These are phyloP conservation scores for Saccharomycopsis sp. DNA, from an alignment of 805 yeast genomes.

Conservation along the genomic window DNA sequence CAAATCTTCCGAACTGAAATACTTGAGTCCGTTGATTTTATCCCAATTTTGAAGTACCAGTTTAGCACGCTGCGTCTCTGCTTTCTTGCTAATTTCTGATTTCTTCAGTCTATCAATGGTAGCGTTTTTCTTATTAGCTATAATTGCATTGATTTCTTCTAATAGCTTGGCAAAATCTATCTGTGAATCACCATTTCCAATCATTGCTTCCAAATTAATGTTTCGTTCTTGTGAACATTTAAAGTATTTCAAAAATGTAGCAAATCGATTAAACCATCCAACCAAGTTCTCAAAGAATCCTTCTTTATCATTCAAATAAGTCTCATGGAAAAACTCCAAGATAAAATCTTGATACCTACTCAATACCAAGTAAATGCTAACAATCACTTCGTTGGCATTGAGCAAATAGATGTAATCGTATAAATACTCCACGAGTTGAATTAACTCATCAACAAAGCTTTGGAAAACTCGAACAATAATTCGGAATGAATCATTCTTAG, in stretches of 20 bases:
- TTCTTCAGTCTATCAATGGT: conserved; percentile 27
- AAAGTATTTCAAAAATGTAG: conserved; percentile 58
- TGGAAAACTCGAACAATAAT: conserved; percentile 59
- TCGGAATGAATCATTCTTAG: conserved; percentile 60
- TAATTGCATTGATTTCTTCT: conserved; percentile 34
- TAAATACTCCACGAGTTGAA: conserved; percentile 45
- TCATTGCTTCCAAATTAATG: conserved; percentile 8
- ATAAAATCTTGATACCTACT: conserved; percentile 66
- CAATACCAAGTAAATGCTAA: conserved; percentile 56
- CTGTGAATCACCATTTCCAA: conserved; percentile 17
- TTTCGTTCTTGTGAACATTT: conserved; percentile 27
- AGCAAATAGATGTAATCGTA: conserved; percentile 42
- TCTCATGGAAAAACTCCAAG: conserved; percentile 70
- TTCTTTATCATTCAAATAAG: conserved; percentile 71
- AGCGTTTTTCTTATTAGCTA: conserved; percentile 33
- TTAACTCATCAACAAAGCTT: conserved; percentile 60
- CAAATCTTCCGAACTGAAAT: conserved; percentile 38
- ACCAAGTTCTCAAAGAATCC: conserved; percentile 66
- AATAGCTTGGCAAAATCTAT: conserved; percentile 28
- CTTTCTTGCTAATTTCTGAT: conserved; percentile 23
- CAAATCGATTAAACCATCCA: conserved; percentile 64
- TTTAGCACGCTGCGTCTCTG: conserved; percentile 22
- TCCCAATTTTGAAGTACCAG: conserved; percentile 36
- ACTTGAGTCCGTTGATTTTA: conserved; percentile 36
- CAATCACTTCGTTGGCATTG: conserved; percentile 58